Evolutionary conservation across 2,329 filamentous ascomycete genomes (phyloP).

Genomic region (Neocucurbitaria cava): DNA sequence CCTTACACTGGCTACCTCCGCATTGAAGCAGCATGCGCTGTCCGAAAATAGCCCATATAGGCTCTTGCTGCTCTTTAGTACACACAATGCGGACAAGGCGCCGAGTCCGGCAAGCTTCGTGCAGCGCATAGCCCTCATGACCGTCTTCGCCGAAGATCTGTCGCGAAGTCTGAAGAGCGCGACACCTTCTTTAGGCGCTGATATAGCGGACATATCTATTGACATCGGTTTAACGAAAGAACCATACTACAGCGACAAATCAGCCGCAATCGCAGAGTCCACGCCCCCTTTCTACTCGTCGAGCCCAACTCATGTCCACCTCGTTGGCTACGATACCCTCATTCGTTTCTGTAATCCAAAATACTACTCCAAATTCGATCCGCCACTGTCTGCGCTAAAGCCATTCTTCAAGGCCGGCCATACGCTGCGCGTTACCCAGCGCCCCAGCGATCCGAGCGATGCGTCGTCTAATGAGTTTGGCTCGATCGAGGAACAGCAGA

Average conservation of each 20-base stretch:
- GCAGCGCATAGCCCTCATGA: constrained; percentile 75
- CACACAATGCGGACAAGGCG: constrained; percentile 70
- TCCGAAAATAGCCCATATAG: constrained; percentile 51
- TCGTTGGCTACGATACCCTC: constrained; percentile 79
- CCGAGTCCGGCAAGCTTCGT: constrained; percentile 72
- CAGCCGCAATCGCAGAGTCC: constrained; percentile 61
- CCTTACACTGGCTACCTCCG: constrained; percentile 61
- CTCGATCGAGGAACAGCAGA: constrained; percentile 59
- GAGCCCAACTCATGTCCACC: constrained; percentile 65
- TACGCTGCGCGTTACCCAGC: constrained; percentile 68
- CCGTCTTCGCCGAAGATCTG: constrained; percentile 67
- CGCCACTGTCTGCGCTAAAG: constrained; percentile 62
- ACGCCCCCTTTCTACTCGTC: constrained; percentile 44
- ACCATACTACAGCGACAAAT: constrained; percentile 79
- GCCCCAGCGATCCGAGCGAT: constrained; percentile 55
- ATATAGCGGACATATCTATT: constrained; percentile 43
- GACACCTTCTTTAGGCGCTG: constrained; percentile 3
- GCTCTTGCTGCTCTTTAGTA: constrained; percentile 66
- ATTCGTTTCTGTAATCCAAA: constrained; percentile 75
- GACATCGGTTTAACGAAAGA: constrained; percentile 75
- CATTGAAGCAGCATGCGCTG: constrained; percentile 51
- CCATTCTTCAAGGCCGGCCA: constrained; percentile 69
- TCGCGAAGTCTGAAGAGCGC: constrained; percentile 25
- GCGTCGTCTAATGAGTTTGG: constrained; percentile 64
- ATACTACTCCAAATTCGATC: constrained; percentile 65